Evolutionary conservation across 352 stramenopile species (phyloP), one percentile per base, ranked within the genome.

Genomic region (Phytophthora meadii): DNA sequence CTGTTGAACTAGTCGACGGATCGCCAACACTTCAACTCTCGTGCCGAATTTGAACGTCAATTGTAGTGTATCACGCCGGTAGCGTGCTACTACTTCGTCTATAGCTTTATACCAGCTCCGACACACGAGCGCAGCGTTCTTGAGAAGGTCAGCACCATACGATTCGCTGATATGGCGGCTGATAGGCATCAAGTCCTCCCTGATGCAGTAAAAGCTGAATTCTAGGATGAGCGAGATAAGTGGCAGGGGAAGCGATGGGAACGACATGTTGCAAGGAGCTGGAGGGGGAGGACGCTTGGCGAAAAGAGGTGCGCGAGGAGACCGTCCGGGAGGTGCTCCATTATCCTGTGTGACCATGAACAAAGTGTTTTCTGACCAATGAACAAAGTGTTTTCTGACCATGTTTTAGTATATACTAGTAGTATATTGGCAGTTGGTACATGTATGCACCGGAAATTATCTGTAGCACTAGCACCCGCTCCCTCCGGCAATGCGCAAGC

Each of bases 401-500:
- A 22, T n/a, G n/a, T n/a, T n/a, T n/a, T n/a, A n/a, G n/a, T n/a
- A n/a, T n/a, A n/a, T n/a, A n/a, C n/a, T n/a, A n/a, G n/a, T n/a
- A n/a, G n/a, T n/a, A n/a, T n/a, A n/a, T n/a, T n/a, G n/a, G n/a
- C n/a, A n/a, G n/a, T n/a, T n/a, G n/a, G n/a, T n/a, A n/a, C n/a
- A n/a, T n/a, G n/a, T n/a, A n/a, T n/a, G n/a, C n/a, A n/a, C n/a
- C n/a, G n/a, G n/a, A n/a, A n/a, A n/a, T n/a, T n/a, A n/a, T n/a
- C n/a, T n/a, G n/a, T n/a, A n/a, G n/a, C n/a, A n/a, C n/a, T n/a
- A 68, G 24, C 65, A 74, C 46, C 65, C 65, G 12, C 52, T 69
- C 10, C 65, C 65, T 34, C 60, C 79, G 4, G 77, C 76, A 58
- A 88, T 88, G 40, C 76, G 74, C 32, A 88, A 53, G 47, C 79